Conservation (phyloP, 2,329 filamentous ascomycete genomes). For the Mariannaea elegans region DNA sequence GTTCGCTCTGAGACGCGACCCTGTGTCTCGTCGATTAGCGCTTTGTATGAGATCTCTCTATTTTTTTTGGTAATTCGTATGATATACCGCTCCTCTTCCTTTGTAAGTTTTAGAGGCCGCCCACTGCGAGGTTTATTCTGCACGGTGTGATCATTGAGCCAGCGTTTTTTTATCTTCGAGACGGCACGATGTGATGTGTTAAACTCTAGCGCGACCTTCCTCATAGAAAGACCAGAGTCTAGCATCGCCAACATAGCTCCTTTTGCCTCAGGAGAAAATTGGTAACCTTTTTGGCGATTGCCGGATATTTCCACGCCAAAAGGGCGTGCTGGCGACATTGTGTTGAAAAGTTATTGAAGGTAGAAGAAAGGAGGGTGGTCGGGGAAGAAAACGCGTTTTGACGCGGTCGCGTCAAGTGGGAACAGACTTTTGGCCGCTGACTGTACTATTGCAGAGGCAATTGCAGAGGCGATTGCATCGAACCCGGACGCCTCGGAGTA, state of each 20-base stretch:
- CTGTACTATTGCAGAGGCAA: too few relatives aligned
- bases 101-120: not conserved
- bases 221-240: not conserved
- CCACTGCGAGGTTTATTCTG: not conserved
- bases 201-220: not conserved
- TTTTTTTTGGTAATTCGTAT: not conserved
- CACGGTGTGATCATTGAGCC: not conserved
- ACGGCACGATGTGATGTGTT: not conserved
- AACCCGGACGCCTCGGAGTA: too few relatives aligned
- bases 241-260: constrained; percentile 1
- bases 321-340: not conserved
- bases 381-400: not conserved
- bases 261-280: constrained; percentile 5
- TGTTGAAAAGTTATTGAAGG: not conserved
- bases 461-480: too few relatives aligned
- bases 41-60: not conserved
- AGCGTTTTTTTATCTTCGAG: not conserved
- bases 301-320: not conserved
- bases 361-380: not conserved
- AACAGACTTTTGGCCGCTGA: not conserved
- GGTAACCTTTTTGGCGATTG: not conserved
- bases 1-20: not conserved
- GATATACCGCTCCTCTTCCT: not conserved
- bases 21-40: not conserved
- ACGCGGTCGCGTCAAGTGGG: not conserved